Conservation (phyloP, 306 rosid species). For the Casuarina glauca region DNA sequence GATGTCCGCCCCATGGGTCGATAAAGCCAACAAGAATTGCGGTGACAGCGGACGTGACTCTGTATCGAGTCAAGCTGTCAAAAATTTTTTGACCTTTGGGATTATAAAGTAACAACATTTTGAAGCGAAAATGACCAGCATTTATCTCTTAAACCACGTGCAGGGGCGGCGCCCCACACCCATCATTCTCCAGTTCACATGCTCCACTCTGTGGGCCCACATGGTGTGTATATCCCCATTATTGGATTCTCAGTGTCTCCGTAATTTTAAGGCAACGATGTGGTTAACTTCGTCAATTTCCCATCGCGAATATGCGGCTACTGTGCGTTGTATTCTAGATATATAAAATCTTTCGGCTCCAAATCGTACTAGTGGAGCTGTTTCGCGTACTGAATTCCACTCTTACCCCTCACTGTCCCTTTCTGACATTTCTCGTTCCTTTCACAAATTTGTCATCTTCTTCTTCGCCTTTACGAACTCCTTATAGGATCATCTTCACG, state of each 20-base stretch:
- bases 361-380: not conserved
- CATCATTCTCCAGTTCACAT: conserved; percentile 15
- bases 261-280: conserved; percentile 22
- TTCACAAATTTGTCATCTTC: conserved; percentile 42
- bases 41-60: too few species aligned
- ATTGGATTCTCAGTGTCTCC: conserved; percentile 20
- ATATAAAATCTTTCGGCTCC: too few species aligned
- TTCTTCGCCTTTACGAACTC: conserved; percentile 22
- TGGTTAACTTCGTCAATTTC: conserved; percentile 30
- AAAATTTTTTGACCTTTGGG: too few species aligned
- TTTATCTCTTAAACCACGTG: too few species aligned
- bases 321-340: not conserved
- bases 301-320: conserved; percentile 30
- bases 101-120: too few species aligned
- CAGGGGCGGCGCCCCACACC: too few species aligned
- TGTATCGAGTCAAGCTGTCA: too few species aligned
- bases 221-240: not conserved
- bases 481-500: not conserved
- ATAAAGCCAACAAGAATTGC: too few species aligned
- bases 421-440: conserved; percentile 14
- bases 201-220: conserved; percentile 10
- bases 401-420: conserved; percentile 23
- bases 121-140: too few species aligned
- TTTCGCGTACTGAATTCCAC: conserved; percentile 10
- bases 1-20: too few species aligned